phyloP scores from a whole-genome alignment of 2,329 filamentous ascomycete species.

The Cercospora berteroae region DNA sequence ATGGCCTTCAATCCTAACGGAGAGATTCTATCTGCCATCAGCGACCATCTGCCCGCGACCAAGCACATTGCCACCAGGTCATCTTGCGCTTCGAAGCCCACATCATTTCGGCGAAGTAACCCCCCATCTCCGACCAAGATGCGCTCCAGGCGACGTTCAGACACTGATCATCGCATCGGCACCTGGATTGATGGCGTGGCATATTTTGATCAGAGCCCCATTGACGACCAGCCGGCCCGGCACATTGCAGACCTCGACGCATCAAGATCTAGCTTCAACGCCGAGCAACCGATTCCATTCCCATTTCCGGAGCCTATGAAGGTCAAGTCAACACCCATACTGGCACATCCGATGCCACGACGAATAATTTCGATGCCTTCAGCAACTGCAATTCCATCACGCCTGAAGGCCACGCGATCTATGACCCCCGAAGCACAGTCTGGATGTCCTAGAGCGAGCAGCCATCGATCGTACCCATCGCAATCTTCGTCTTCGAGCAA shows the following conservation, averaged over 20 bases:
- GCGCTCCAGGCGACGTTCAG: conserved; percentile 29
- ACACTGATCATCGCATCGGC: conserved; percentile 40
- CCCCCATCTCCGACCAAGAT: conserved; percentile 12
- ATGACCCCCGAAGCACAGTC: not conserved
- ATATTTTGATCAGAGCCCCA: conserved; percentile 39
- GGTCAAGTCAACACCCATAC: not conserved
- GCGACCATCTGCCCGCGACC: conserved; percentile 19
- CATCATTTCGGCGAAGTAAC: conserved; percentile 9
- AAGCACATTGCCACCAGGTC: not conserved
- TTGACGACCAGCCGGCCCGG: not conserved
- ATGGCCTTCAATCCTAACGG: conserved; percentile 44
- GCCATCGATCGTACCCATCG: conserved; percentile 19
- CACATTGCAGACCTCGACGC: not conserved
- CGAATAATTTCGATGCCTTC: not conserved
- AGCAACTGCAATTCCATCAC: not conserved
- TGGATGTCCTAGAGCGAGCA: not conserved
- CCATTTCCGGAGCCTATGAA: not conserved
- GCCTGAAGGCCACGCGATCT: not conserved
- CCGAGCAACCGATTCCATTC: not conserved
- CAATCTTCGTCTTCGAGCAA: conserved; percentile 39
- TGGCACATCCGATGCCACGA: not conserved
- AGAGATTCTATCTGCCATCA: conserved; percentile 41
- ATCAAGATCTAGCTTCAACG: not conserved
- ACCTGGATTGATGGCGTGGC: conserved; percentile 47
- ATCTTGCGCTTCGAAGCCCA: not conserved